Conservation (phyloP, 768 basidiomycete species). For the Lentinula raphanica region DNA sequence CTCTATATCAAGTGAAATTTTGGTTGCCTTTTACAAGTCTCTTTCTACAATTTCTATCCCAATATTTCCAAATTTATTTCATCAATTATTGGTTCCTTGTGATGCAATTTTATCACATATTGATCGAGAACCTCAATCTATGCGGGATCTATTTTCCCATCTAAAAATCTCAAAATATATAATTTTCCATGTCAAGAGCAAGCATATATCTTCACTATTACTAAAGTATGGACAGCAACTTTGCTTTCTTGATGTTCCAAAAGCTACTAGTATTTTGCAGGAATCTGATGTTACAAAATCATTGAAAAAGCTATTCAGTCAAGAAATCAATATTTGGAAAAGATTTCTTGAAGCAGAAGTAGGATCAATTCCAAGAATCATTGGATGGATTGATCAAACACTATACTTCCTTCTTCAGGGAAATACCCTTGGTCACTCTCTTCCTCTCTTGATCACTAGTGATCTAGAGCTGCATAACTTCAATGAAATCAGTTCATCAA, state of each 20-base stretch:
- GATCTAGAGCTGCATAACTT: neutral
- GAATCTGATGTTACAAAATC: neutral
- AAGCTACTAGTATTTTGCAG: neutral
- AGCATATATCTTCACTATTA: neutral
- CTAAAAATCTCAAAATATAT: constrained; percentile 8
- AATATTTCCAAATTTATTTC: constrained; percentile 11
- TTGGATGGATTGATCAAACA: constrained; percentile 2
- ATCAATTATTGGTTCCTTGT: constrained; percentile 7
- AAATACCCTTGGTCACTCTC: neutral
- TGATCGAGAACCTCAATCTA: constrained; percentile 7
- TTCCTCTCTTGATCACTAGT: neutral
- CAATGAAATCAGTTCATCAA: neutral
- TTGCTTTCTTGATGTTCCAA: neutral
- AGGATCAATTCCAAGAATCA: too few relatives aligned
- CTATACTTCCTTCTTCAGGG: neutral
- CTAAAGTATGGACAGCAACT: too few relatives aligned
- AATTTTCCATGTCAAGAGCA: neutral
- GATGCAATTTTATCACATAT: constrained; percentile 9
- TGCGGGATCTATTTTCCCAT: too few relatives aligned
- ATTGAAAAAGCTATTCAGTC: neutral
- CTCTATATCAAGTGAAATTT: constrained; percentile 11
- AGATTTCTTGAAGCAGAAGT: too few relatives aligned
- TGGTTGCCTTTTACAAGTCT: constrained; percentile 13
- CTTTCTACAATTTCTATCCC: constrained; percentile 2
- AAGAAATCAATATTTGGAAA: too few relatives aligned